phyloP scores from a whole-genome alignment of 768 basidiomycete species.

The Tricholoma furcatifolium region DNA sequence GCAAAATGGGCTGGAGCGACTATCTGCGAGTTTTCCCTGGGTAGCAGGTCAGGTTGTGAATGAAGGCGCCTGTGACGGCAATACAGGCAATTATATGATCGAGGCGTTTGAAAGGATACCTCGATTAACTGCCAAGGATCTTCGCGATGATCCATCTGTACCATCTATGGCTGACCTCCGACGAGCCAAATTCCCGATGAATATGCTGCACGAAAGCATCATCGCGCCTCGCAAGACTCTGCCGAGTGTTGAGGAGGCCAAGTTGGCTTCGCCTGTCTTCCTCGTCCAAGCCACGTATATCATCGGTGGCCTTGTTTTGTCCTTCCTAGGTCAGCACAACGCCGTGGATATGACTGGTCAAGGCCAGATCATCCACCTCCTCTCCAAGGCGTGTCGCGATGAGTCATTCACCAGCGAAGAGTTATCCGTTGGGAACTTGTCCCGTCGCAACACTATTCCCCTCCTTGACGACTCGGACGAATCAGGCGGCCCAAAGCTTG shows the following conservation, averaged over 20 bases:
- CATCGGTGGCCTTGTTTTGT: conserved; percentile 23
- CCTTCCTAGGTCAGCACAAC: conserved; percentile 23
- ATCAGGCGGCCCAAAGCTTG: not conserved
- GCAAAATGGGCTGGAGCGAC: conserved; percentile 20
- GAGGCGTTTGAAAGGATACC: not conserved
- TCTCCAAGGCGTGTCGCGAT: conserved; percentile 22
- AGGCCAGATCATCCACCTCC: conserved; percentile 20
- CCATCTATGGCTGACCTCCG: conserved; percentile 22
- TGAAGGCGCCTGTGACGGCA: conserved; percentile 11
- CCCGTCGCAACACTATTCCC: conserved; percentile 16
- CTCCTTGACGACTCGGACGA: not conserved
- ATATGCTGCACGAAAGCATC: conserved; percentile 23
- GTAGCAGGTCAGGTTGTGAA: conserved; percentile 25
- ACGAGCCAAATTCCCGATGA: conserved; percentile 21
- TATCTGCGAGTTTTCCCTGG: conserved; percentile 25
- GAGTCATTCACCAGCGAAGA: conserved; percentile 22
- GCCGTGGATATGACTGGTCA: conserved; percentile 28
- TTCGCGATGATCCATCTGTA: conserved; percentile 14
- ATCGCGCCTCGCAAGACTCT: conserved; percentile 23
- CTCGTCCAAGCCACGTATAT: conserved; percentile 25
- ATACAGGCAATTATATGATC: conserved; percentile 20
- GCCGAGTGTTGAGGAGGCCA: conserved; percentile 13
- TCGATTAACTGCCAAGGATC: conserved; percentile 23
- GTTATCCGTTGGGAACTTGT: conserved; percentile 17
- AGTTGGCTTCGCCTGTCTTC: conserved; percentile 22